A percentile compares a stretch with the other conserved stretches of the same genome.
These are phyloP conservation scores for Phlyctochytrium planicorne DNA, from an alignment of 192 early-diverging fungal species.

Conservation along the genomic window DNA sequence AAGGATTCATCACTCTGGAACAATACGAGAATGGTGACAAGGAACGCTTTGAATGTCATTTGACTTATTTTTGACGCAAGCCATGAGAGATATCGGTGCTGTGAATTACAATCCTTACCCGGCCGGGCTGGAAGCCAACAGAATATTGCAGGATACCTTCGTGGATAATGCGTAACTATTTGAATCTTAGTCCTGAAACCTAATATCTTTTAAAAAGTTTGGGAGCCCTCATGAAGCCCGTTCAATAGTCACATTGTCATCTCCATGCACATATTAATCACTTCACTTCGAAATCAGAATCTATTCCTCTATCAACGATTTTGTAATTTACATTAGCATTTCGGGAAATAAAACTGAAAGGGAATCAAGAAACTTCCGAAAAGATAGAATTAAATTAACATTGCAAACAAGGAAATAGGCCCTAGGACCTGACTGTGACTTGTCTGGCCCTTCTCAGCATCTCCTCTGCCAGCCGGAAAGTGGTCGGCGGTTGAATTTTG, in stretches of 20 bases:
- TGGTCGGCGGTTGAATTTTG: constrained; percentile 13
- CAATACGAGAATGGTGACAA: constrained; percentile 35
- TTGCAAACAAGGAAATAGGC: too few relatives aligned
- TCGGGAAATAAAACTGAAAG: too few relatives aligned
- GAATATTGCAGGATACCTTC: constrained; percentile 35
- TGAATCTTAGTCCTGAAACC: constrained; percentile 1
- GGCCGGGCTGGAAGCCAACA: constrained; percentile 28
- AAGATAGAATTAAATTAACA: too few relatives aligned
- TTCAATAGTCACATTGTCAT: too few relatives aligned
- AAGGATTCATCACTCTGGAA: constrained; percentile 44
- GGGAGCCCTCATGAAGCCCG: too few relatives aligned
- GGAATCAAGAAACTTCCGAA: too few relatives aligned
- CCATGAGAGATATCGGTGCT: constrained; percentile 39
- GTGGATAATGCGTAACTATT: constrained; percentile 38
- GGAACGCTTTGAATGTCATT: background rate
- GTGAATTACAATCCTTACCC: constrained; percentile 27
- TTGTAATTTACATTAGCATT: too few relatives aligned
- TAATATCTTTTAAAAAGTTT: background rate
- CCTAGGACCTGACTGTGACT: too few relatives aligned
- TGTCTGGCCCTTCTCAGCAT: constrained; percentile 19
- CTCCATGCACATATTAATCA: too few relatives aligned
- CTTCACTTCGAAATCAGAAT: too few relatives aligned
- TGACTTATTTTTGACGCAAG: background rate
- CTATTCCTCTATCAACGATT: too few relatives aligned
- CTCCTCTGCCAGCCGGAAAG: constrained; percentile 19